These are phyloP conservation scores for Aspergillus hortae DNA, from an alignment of 2,329 filamentous ascomycete genomes.

Conservation along the genomic window DNA sequence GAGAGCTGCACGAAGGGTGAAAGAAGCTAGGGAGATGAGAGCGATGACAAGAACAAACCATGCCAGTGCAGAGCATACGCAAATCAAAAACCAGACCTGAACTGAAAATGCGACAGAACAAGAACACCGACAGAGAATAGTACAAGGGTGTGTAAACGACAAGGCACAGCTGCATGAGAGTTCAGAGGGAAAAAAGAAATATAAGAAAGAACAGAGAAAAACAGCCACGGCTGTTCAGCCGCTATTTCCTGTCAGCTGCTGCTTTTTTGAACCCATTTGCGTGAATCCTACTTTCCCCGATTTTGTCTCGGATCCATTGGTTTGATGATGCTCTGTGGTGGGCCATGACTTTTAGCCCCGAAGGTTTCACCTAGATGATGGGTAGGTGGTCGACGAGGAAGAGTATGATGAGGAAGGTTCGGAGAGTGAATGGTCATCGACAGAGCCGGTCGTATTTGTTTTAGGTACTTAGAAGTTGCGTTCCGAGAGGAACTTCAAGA, in stretches of 20 bases:
- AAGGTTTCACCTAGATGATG: conserved; percentile 1
- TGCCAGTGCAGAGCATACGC: conserved; percentile 9
- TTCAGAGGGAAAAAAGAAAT: conserved; percentile 7
- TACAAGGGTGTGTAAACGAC: conserved; percentile 10
- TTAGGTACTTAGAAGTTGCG: conserved; percentile 36
- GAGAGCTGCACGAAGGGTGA: conserved; percentile 11
- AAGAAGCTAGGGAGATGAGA: neutral
- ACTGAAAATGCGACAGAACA: conserved; percentile 18
- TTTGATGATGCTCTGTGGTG: neutral
- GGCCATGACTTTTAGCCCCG: neutral
- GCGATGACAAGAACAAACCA: conserved; percentile 1
- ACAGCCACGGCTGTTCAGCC: conserved; percentile 1
- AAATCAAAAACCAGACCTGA: neutral
- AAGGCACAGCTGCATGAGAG: conserved; percentile 3
- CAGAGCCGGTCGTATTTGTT: neutral
- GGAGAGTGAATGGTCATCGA: conserved; percentile 1
- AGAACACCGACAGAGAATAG: conserved; percentile 22
- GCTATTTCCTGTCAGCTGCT: neutral
- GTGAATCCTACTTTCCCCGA: neutral
- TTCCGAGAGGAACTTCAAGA: conserved; percentile 47
- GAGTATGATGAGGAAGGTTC: neutral
- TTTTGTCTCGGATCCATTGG: neutral
- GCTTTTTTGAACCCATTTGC: neutral
- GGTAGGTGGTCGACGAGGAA: conserved; percentile 1
- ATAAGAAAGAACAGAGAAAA: conserved; percentile 11